Evolutionary conservation across 2,329 filamentous ascomycete species (phyloP), one percentile per base, ranked within the genome.

Genomic region (Pezicula carpinea): DNA sequence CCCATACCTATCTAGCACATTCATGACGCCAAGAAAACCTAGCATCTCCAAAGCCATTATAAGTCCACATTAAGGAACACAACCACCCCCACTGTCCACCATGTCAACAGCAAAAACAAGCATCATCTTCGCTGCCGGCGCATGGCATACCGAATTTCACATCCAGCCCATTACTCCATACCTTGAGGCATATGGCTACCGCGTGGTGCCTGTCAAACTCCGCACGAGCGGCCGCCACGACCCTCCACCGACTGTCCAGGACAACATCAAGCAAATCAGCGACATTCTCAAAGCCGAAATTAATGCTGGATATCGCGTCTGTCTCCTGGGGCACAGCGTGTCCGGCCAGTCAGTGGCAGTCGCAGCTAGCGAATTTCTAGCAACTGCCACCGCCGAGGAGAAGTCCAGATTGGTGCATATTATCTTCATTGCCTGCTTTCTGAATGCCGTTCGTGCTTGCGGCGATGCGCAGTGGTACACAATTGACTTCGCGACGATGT

Each of bases 111-210:
- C 40, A 13, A 43, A 43, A 18, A 43, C 13, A 26, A 43, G 40
- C 11, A 43, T 43, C 26, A 18, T 43, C 6, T 43, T 43, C 32
- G 40, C 31, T 43, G 40, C 40, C 17, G 26, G 40, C 7, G 26
- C 23, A 26, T 43, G 26, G 40, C 40, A 43, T 32, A 43, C 40
- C 23, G n/a, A 43, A 32, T 43, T 43, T 14, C 40, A 43, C 26
- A 19, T 43, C 14, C 15, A 26, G 23, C 40, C 40, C 23, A 34
- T 43, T 32, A 26, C 26, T 13, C 40, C 40, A 18, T 43, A 26
- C 23, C 40, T 43, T 7, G 40, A 43, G 40, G 14, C n/a, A 18
- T 18, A 43, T 14, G 40, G 40, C 6, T 43, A 43, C 26, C 40
- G 23, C 8, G n/a, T 43, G 5, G 40, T 43, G 26, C 40, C 40